These are phyloP conservation scores for Dipteronia dyeriana DNA, from an alignment of 345 rosid species.

Conservation along the genomic window DNA sequence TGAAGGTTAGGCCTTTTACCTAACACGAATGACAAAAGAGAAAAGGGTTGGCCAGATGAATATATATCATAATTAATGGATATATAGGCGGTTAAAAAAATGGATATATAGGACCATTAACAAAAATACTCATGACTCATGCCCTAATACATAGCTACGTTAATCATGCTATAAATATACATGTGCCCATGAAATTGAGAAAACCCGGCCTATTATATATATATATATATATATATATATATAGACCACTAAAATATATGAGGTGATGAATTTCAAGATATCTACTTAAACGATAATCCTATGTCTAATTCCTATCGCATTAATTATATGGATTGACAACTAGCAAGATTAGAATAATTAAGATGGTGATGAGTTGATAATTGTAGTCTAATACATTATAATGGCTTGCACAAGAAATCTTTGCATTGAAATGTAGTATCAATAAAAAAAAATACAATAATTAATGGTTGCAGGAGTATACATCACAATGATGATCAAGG, in stretches of 20 bases:
- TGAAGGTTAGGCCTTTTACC: slow-evolving; percentile 46
- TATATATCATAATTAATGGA: background rate
- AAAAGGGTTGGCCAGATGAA: background rate
- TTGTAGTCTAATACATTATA: background rate
- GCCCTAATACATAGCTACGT: background rate
- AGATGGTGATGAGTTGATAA: background rate
- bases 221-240: too few relatives aligned
- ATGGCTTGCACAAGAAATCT: background rate
- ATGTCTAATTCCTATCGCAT: background rate
- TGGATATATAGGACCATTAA: background rate
- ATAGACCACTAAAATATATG: too few relatives aligned
- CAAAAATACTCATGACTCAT: background rate
- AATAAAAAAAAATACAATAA: background rate
- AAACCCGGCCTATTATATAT: background rate
- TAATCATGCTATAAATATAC: background rate
- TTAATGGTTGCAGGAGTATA: background rate
- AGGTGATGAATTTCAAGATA: background rate
- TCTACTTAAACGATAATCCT: background rate
- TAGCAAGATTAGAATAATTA: too few relatives aligned
- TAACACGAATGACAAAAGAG: slow-evolving; percentile 26
- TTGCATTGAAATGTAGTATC: background rate
- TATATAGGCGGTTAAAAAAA: background rate
- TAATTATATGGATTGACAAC: background rate
- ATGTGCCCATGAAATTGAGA: too few relatives aligned
- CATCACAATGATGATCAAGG: background rate